These are phyloP conservation scores for Glycine tomentella DNA, from an alignment of 306 rosid species.

Conservation along the genomic window DNA sequence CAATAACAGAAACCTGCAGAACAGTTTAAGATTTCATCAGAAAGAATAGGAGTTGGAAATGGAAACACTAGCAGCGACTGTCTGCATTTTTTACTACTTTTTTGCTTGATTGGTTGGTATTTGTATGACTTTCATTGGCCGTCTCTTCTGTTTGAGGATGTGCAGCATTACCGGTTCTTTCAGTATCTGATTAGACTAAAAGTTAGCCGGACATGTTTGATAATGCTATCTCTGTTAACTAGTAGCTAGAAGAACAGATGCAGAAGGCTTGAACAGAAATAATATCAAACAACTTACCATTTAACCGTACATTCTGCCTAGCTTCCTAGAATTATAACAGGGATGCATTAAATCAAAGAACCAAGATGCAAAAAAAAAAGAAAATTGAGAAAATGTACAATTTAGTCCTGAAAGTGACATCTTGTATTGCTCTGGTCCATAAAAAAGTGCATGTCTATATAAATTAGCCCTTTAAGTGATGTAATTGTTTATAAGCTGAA, in stretches of 20 bases:
- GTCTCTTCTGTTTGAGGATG: constrained; percentile 52
- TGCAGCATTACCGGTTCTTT: constrained; percentile 30
- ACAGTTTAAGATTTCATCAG: constrained; percentile 16
- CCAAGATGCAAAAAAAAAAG: neutral
- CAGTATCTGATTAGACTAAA: constrained; percentile 31
- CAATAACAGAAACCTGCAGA: constrained; percentile 57
- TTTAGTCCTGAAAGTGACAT: neutral
- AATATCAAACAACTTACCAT: constrained; percentile 34
- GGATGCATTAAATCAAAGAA: constrained; percentile 9
- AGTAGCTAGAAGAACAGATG: constrained; percentile 8
- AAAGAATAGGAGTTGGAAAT: neutral
- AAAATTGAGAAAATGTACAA: neutral
- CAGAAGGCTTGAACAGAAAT: neutral
- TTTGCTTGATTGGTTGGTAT: constrained; percentile 26
- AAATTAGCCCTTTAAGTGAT: neutral
- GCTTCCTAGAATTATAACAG: constrained; percentile 58
- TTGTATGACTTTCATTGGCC: constrained; percentile 42
- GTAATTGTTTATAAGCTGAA: neutral
- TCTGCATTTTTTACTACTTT: constrained; percentile 22
- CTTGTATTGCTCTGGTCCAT: neutral
- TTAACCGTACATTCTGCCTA: constrained; percentile 45
- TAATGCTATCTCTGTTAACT: neutral
- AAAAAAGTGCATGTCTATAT: neutral
- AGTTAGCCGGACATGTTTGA: constrained; percentile 17
- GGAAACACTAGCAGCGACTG: neutral